Evolutionary conservation across 208 protist genomes (phyloP), one percentile per base, ranked within the genome.

Genomic region (Naegleria lovaniensis): DNA sequence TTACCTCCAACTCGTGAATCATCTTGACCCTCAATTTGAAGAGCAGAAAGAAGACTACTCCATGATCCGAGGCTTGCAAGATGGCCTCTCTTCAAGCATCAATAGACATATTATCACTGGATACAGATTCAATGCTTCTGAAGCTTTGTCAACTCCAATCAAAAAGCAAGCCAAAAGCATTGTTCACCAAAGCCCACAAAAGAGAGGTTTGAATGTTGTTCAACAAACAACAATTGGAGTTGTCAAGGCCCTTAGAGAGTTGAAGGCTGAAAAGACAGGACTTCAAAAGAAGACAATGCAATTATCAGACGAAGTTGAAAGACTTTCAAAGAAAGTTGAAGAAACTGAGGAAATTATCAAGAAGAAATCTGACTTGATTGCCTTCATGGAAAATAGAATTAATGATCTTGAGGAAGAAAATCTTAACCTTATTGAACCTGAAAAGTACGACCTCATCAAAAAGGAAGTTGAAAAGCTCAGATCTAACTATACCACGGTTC

Each of bases 391-490:
- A 88, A 48, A 29, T 15, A 48, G 85, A 88, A 58, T 88, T 13
- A 58, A 88, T 39, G 85, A 88, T 29, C n/a, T 88, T 38, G n/a
- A 88, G 40, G 29, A 58, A 51, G 85, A 88, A 58, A 88, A 88
- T 58, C 33, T 88, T 11, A 58, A 58, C 25, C n/a, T 88, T 11
- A 38, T 88, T 19, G n/a, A 88, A 58, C 85, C 85, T 58, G 85
- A 88, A 88, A 88, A 88, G 41, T 88, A 59, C 13, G 43, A 88
- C 16, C 16, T 58, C 5, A 6, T 88, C 19, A 29, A 58, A 36
- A 88, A 33, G 25, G 85, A 88, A 58, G n/a, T 88, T n/a, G 85
- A 88, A 48, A 88, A 88, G 36, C 22, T 88, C n/a, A 88, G 85
- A 58, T 15, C 22, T 0, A 88, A 88, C 85, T 88, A 88, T 58